A percentile compares a stretch with the other conserved stretches of the same genome.
Conservation (phyloP, 2,329 filamentous ascomycete genomes). For the Tolypocladium nubicola region DNA sequence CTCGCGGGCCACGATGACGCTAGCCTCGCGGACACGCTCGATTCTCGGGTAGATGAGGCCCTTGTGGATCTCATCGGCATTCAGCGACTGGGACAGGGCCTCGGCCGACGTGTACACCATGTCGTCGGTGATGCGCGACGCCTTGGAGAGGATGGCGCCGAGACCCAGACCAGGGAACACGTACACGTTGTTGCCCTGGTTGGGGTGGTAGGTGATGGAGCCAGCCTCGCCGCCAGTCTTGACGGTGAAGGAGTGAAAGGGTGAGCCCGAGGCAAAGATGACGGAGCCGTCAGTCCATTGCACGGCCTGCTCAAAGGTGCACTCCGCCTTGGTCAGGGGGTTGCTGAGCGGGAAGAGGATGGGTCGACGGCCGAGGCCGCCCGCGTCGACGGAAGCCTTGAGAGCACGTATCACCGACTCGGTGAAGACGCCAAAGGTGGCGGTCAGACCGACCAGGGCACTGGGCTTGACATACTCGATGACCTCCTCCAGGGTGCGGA, state of each 20-base stretch:
- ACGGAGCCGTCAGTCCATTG: constrained; percentile 82
- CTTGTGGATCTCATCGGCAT: constrained; percentile 67
- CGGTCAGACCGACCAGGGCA: constrained; percentile 87
- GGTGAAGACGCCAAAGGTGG: constrained; percentile 90
- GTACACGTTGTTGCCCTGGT: constrained; percentile 81
- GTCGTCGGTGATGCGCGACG: constrained; percentile 75
- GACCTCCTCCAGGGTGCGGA: constrained; percentile 77
- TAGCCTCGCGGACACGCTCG: constrained; percentile 84
- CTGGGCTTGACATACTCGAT: constrained; percentile 93
- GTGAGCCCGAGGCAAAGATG: constrained; percentile 91
- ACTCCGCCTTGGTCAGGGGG: constrained; percentile 92
- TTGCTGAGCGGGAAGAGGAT: constrained; percentile 97
- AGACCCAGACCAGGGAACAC: constrained; percentile 95
- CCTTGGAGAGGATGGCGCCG: constrained; percentile 84
- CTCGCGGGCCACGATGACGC: constrained; percentile 73
- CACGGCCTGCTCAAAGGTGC: constrained; percentile 90
- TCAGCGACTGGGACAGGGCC: constrained; percentile 68
- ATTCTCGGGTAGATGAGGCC: constrained; percentile 88
- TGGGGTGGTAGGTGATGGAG: constrained; percentile 60
- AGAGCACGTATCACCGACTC: constrained; percentile 69
- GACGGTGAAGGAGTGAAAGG: constrained; percentile 65
- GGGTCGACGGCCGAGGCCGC: constrained; percentile 62
- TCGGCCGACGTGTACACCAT: constrained; percentile 96
- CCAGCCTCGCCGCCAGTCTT: constrained; percentile 45
- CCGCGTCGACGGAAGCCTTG: constrained; percentile 51